A percentile compares a stretch with the other conserved stretches of the same genome.
phyloP scores from a whole-genome alignment of 352 stramenopile species.

The Phytophthora crassamura region DNA sequence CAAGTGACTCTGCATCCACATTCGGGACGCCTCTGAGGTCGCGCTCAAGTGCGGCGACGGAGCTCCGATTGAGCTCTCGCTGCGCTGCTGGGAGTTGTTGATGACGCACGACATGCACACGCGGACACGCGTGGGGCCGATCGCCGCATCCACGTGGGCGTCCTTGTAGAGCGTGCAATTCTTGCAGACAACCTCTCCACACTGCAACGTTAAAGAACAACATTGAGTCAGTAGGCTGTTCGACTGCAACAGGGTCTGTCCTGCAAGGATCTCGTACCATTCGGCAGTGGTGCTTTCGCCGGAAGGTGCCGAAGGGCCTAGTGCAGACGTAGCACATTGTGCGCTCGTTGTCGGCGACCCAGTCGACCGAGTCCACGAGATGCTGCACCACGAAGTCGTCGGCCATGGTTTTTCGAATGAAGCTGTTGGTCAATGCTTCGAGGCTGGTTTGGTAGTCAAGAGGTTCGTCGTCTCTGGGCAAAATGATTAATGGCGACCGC shows the following conservation, averaged over 20 bases:
- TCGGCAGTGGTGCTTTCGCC: constrained; percentile 88
- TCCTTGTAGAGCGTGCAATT: constrained; percentile 83
- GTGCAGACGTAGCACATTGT: constrained; percentile 81
- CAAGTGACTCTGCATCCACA: constrained; percentile 70
- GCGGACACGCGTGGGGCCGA: constrained; percentile 70
- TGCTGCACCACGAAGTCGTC: constrained; percentile 76
- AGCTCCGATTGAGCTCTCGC: constrained; percentile 1
- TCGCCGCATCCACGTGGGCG: constrained; percentile 49
- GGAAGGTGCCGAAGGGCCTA: constrained; percentile 79
- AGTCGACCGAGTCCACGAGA: constrained; percentile 77
- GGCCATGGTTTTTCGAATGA: not conserved
- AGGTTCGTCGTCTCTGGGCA: constrained; percentile 12
- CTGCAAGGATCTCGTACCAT: constrained; percentile 48
- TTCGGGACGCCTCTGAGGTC: constrained; percentile 48
- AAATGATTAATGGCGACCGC: constrained; percentile 21
- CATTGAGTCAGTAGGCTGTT: constrained; percentile 3
- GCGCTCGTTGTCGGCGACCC: constrained; percentile 77
- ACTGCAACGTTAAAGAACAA: constrained; percentile 40
- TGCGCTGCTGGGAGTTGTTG: constrained; percentile 41
- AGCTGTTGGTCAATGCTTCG: constrained; percentile 7
- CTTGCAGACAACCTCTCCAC: constrained; percentile 84
- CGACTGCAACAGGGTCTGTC: not conserved
- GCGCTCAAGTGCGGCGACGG: constrained; percentile 24
- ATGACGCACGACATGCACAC: constrained; percentile 86
- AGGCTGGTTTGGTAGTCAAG: not conserved